These are phyloP conservation scores for Pleurotus sapidus DNA, from an alignment of 768 basidiomycete genomes.

Conservation along the genomic window DNA sequence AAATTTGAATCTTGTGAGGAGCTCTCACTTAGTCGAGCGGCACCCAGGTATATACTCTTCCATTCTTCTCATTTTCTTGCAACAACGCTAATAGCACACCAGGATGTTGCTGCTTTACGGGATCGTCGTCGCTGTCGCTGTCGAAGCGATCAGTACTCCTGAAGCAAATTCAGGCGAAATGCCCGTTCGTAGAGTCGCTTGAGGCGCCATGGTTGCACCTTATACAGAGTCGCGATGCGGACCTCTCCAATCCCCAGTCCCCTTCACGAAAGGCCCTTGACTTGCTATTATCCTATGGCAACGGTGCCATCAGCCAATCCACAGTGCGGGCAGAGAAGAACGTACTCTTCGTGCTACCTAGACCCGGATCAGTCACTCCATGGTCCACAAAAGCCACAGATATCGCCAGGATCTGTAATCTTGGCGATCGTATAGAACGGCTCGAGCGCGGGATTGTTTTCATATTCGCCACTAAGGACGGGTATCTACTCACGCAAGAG, in stretches of 20 bases:
- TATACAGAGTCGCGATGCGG: conserved; percentile 58
- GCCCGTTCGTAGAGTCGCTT: conserved; percentile 57
- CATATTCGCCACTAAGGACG: conserved; percentile 48
- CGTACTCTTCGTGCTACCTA: conserved; percentile 72
- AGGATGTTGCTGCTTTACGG: conserved; percentile 79
- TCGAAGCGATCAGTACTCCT: conserved; percentile 71
- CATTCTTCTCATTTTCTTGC: too few relatives aligned
- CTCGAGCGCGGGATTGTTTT: conserved; percentile 84
- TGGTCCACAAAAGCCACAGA: conserved; percentile 99
- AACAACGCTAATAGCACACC: neutral
- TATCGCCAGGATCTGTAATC: conserved; percentile 84
- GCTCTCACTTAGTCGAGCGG: too few relatives aligned
- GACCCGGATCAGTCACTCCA: conserved; percentile 91
- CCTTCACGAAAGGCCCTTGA: conserved; percentile 52
- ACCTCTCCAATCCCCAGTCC: conserved; percentile 44
- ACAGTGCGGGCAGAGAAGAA: conserved; percentile 28
- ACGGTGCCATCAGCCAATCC: conserved; percentile 48
- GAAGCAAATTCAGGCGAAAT: conserved; percentile 47
- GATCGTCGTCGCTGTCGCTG: conserved; percentile 68
- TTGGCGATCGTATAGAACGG: conserved; percentile 68
- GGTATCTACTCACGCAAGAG: conserved; percentile 35
- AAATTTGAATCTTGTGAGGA: too few relatives aligned
- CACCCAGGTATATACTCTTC: too few relatives aligned
- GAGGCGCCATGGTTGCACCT: conserved; percentile 89
- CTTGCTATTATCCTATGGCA: conserved; percentile 82